Evolutionary conservation across 768 basidiomycete species (phyloP).

Genomic region (Tephrocybe sp.): DNA sequence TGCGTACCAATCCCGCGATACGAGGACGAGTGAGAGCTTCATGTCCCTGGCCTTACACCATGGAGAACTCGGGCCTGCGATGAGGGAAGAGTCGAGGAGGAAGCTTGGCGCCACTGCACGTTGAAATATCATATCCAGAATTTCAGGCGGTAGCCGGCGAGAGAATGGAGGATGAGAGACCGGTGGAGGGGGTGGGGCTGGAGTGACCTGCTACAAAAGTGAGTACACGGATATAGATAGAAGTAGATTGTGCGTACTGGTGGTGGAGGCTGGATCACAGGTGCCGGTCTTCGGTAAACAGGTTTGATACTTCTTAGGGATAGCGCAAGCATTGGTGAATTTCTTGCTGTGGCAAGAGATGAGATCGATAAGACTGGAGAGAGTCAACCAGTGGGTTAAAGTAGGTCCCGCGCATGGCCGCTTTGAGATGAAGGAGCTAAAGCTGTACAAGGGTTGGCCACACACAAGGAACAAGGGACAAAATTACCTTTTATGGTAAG

Average conservation of each 20-base stretch:
- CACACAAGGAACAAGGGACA: too few relatives aligned
- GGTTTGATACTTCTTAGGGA: too few relatives aligned
- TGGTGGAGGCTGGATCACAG: background rate
- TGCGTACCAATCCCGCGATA: constrained; percentile 26
- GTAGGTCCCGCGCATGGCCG: too few relatives aligned
- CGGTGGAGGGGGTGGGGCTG: background rate
- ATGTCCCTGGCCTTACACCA: constrained; percentile 22
- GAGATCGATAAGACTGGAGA: too few relatives aligned
- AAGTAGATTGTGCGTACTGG: background rate
- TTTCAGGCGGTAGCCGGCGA: constrained; percentile 20
- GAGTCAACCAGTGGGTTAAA: too few relatives aligned
- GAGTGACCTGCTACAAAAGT: background rate
- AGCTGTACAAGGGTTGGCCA: too few relatives aligned
- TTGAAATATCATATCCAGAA: constrained; percentile 23
- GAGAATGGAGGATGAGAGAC: background rate
- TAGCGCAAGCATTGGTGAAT: too few relatives aligned
- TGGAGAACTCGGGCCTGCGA: constrained; percentile 16
- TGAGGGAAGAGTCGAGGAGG: constrained; percentile 17
- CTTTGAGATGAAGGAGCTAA: too few relatives aligned
- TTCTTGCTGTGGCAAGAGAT: too few relatives aligned
- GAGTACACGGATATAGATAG: background rate
- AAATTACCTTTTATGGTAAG: too few relatives aligned
- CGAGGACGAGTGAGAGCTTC: constrained; percentile 20
- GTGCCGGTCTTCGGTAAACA: too few relatives aligned
- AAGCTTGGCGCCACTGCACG: constrained; percentile 22